phyloP scores from a whole-genome alignment of 768 basidiomycete genomes.

The Rhizopogon roseolus region DNA sequence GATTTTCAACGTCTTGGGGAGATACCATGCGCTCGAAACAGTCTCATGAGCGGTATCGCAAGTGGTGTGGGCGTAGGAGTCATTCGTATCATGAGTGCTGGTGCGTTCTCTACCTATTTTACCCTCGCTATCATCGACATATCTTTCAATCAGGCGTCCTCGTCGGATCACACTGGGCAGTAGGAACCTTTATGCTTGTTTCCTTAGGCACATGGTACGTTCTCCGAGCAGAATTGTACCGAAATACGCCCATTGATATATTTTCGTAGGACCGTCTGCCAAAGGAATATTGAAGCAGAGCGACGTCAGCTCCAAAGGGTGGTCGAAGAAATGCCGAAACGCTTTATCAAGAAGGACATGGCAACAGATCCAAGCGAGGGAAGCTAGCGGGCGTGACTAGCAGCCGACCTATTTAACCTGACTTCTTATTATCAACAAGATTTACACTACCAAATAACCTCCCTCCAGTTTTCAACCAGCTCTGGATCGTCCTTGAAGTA shows the following conservation, averaged over 20 bases:
- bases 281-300: slow-evolving; percentile 49
- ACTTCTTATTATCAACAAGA: neutral
- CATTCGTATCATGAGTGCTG: slow-evolving; percentile 59
- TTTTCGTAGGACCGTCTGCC: slow-evolving; percentile 56
- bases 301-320: slow-evolving; percentile 49
- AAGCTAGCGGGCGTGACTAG: neutral
- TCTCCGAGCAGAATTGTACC: neutral
- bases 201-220: slow-evolving; percentile 69
- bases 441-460: slow-evolving; percentile 50
- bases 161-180: slow-evolving; percentile 74
- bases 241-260: neutral
- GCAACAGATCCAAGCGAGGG: slow-evolving; percentile 6
- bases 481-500: slow-evolving; percentile 51
- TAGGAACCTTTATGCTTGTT: slow-evolving; percentile 66
- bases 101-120: slow-evolving; percentile 36
- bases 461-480: slow-evolving; percentile 76
- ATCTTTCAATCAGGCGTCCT: slow-evolving; percentile 42
- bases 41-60: slow-evolving; percentile 74
- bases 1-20: slow-evolving; percentile 61
- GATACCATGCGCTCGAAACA: slow-evolving; percentile 74
- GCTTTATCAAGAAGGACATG: slow-evolving; percentile 39
- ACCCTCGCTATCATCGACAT: slow-evolving; percentile 1
- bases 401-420: neutral
- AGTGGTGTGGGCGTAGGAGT: slow-evolving; percentile 74
- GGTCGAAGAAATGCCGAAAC: slow-evolving; percentile 57